Evolutionary conservation across 2,329 filamentous ascomycete species (phyloP), one percentile per base, ranked within the genome.

Genomic region (Cryphonectria nitschkei): DNA sequence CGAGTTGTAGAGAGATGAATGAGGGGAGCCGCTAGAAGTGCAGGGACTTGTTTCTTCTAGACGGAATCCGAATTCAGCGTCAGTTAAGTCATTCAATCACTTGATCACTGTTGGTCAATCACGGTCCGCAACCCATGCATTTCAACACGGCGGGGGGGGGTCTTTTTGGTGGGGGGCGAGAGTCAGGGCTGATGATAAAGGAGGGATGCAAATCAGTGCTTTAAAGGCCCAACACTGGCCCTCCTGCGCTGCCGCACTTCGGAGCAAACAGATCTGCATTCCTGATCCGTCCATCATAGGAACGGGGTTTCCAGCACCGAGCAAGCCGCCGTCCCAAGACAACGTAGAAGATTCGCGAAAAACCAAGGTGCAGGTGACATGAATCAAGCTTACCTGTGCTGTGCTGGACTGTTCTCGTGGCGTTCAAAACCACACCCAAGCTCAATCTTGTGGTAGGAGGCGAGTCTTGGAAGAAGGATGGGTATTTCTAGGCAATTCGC

Each of bases 11-110:
- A 56, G 26, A 5, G 52, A 16, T 26, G 26, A 9, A 19, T 29
- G 26, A 32, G 26, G 26, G 52, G n/a, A 16, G 11, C 9, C 60
- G 62, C 56, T 66, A 63, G 65, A 69, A 69, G 41, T 46, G 41
- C 37, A 63, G 37, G 41, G 62, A 32, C 22, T 43, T 64, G 11
- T 29, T 16, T 46, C 6, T 43, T 26, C 52, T 56, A 46, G 41
- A 29, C 37, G 46, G 11, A 50, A 7, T 65, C 26, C 39, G n/a
- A 50, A 32, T 19, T 65, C 62, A 65, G 62, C 41, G 39, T 50
- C 62, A 46, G 41, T 32, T 8, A 22, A 7, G 39, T 50, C 62
- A 46, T 26, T 32, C 16, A 22, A 7, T 9, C 46, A n/a, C 7
- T 50, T 7, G 1, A 7, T 50, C 22, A 39, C 37, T 39, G 8